Conservation (phyloP, 2,329 filamentous ascomycete genomes). For the Colletotrichum sp. region DNA sequence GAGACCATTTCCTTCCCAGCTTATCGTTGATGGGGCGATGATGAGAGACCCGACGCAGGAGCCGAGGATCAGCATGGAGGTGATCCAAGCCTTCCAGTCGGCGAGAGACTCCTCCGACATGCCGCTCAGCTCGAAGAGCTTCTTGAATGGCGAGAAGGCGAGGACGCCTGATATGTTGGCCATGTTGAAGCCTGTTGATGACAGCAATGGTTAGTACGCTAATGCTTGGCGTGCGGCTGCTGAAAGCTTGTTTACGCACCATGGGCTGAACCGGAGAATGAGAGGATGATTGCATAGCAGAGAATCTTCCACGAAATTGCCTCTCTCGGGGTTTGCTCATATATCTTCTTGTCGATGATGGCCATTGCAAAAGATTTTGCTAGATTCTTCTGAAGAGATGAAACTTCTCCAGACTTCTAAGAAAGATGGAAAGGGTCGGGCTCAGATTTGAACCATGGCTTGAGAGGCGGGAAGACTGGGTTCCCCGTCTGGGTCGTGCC, state of each 20-base stretch:
- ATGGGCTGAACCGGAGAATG: not conserved
- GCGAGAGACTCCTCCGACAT: not conserved
- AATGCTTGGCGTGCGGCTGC: not conserved
- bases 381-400: not conserved
- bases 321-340: not conserved
- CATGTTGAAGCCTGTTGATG: not conserved
- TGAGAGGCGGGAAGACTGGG: not conserved
- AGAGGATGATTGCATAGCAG: not conserved
- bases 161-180: not conserved
- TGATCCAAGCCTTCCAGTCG: not conserved
- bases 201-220: not conserved
- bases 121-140: not conserved
- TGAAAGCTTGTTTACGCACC: not conserved
- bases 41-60: constrained; percentile 8
- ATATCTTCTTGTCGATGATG: not conserved
- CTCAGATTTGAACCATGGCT: not conserved
- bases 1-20: constrained; percentile 43
- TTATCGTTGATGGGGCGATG: constrained; percentile 43
- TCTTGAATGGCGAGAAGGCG: not conserved
- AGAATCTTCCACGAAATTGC: not conserved
- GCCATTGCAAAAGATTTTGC: not conserved
- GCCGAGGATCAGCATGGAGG: not conserved
- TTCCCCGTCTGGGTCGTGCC: not conserved
- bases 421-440: not conserved
- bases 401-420: not conserved